Conservation (phyloP, 768 basidiomycete species). For the Paxillus rubicundulus region DNA sequence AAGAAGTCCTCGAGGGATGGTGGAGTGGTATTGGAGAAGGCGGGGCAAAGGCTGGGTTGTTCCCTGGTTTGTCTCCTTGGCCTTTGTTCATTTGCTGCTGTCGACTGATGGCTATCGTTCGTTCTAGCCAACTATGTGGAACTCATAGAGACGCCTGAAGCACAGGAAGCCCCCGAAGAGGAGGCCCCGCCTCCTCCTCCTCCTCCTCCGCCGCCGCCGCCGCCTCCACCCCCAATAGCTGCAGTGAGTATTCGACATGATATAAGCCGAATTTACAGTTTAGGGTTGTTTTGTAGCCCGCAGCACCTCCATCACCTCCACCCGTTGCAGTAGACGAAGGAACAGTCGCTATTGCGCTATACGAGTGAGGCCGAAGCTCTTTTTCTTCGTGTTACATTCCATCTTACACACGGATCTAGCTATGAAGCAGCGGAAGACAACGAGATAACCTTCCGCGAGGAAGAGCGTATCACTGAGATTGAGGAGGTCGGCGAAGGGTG, state of each 20-base stretch:
- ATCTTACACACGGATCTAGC: conserved; percentile 36
- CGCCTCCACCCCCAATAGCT: conserved; percentile 46
- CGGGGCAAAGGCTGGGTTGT: conserved; percentile 71
- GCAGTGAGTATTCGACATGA: conserved; percentile 34
- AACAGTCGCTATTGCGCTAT: conserved; percentile 59
- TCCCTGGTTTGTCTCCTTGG: conserved; percentile 62
- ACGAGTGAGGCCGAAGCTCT: conserved; percentile 52
- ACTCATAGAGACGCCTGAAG: conserved; percentile 51
- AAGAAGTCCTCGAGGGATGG: conserved; percentile 88
- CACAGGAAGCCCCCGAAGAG: conserved; percentile 36
- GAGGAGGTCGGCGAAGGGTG: conserved; percentile 85
- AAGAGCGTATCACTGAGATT: conserved; percentile 74
- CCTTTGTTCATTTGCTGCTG: not conserved
- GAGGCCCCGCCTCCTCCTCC: conserved; percentile 52
- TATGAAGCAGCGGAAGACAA: conserved; percentile 93
- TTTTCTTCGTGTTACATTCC: not conserved
- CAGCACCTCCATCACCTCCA: conserved; percentile 44
- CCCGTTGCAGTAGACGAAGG: conserved; percentile 55
- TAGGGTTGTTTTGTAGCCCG: conserved; percentile 24
- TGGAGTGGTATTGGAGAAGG: conserved; percentile 75
- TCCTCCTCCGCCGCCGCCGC: conserved; percentile 56
- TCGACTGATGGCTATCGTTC: not conserved
- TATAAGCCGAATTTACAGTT: not conserved
- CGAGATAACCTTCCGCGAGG: conserved; percentile 82
- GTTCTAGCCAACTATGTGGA: conserved; percentile 83